These are phyloP conservation scores for Fusarium sp. DNA, from an alignment of 2,329 filamentous ascomycete genomes.

Conservation along the genomic window DNA sequence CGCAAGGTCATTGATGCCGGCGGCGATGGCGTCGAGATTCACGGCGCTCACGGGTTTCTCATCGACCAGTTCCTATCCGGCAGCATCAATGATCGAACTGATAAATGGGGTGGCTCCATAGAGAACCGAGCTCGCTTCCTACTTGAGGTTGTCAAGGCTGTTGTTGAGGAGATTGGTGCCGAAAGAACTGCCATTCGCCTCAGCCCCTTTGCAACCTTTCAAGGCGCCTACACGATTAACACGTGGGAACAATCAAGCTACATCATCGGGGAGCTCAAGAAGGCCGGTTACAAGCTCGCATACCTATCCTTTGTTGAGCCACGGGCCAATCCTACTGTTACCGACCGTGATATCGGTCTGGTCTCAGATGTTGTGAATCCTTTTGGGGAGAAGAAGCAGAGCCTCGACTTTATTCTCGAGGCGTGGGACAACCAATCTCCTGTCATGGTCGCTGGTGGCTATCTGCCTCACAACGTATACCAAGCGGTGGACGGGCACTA, in stretches of 20 bases:
- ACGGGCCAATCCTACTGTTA: slow-evolving; percentile 50
- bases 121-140: slow-evolving; percentile 65
- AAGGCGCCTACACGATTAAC: slow-evolving; percentile 42
- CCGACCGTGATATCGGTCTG: slow-evolving; percentile 38
- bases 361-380: slow-evolving; percentile 13
- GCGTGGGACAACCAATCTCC: slow-evolving; percentile 50
- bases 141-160: slow-evolving; percentile 60
- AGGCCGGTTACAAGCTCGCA: slow-evolving; percentile 45
- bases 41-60: slow-evolving; percentile 70
- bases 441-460: slow-evolving; percentile 49
- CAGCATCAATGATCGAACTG: slow-evolving; percentile 63
- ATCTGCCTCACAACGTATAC: slow-evolving; percentile 41
- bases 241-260: slow-evolving; percentile 47
- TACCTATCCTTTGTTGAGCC: slow-evolving; percentile 54
- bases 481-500: slow-evolving; percentile 40
- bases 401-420: slow-evolving; percentile 48
- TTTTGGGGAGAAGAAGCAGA: slow-evolving; percentile 47
- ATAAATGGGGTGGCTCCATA: slow-evolving; percentile 66
- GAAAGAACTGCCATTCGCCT: slow-evolving; percentile 66
- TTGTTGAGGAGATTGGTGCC: slow-evolving; percentile 59
- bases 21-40: slow-evolving; percentile 76
- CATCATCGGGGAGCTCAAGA: slow-evolving; percentile 44
- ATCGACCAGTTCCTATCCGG: slow-evolving; percentile 72
- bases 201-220: slow-evolving; percentile 60
- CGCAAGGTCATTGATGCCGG: slow-evolving; percentile 71